phyloP scores from a whole-genome alignment of 164 flowering plant species.

The Litsea cubeba region DNA sequence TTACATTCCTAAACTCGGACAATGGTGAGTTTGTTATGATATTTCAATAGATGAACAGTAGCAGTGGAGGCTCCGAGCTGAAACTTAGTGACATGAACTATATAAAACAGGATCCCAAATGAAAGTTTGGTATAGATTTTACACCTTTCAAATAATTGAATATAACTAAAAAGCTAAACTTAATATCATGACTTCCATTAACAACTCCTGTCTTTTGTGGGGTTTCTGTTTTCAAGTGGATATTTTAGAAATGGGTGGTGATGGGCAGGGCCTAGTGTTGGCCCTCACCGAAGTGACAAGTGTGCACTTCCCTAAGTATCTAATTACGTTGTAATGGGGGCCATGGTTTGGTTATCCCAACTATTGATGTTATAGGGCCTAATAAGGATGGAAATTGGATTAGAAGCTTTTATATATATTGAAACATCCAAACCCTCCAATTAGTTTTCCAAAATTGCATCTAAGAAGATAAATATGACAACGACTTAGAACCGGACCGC shows the following conservation, averaged over 20 bases:
- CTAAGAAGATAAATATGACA: too few relatives aligned
- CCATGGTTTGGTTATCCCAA: neutral
- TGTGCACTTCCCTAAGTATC: too few relatives aligned
- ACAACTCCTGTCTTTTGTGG: too few relatives aligned
- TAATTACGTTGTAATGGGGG: too few relatives aligned
- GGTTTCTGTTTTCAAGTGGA: too few relatives aligned
- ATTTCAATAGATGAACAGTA: neutral
- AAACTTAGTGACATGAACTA: neutral
- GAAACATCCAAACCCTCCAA: too few relatives aligned
- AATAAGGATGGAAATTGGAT: neutral
- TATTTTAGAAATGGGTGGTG: too few relatives aligned
- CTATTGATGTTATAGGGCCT: neutral
- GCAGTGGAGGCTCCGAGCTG: neutral
- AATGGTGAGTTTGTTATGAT: neutral
- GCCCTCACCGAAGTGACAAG: too few relatives aligned
- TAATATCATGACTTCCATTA: neutral
- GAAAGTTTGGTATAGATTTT: conserved; percentile 6
- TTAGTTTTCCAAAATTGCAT: too few relatives aligned
- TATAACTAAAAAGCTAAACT: neutral
- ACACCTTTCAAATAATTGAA: neutral
- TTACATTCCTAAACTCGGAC: neutral
- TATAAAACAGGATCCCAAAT: neutral
- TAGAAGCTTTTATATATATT: too few relatives aligned
- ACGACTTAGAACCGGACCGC: too few relatives aligned
- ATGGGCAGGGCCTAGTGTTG: too few relatives aligned